Evolutionary conservation across 2,329 filamentous ascomycete species (phyloP), one percentile per base, ranked within the genome.

Genomic region (Paecilomyces sp.): DNA sequence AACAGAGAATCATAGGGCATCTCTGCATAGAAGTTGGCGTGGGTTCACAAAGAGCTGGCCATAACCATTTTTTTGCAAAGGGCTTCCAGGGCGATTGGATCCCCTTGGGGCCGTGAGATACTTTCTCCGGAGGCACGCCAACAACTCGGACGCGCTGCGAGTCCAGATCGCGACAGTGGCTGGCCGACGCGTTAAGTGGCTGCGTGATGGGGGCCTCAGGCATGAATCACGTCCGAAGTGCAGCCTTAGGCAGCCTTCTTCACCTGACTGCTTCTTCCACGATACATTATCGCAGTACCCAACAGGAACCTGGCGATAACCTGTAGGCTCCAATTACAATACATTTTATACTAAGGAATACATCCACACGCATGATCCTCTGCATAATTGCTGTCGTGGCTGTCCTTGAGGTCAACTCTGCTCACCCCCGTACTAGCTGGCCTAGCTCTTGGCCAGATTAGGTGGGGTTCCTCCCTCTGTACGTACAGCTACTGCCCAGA

Each of bases 111-210:
- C 41, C 41, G 41, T 47, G 41, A 47, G 41, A 47, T 47, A 47
- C 41, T 47, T 47, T 47, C 41, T 47, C 41, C 36, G n/a, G 22
- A 53, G 51, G 24, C 51, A 53, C 51, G 51, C 24, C 51, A 53
- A 30, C 51, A 51, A 13, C 25, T 53, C 36, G n/a, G 30, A 59
- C 57, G 54, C 54, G 53, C 54, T 33, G 22, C 54, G 30, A 59
- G 24, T 22, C 18, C 64, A 65, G 53, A 61, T 61, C 61, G 61
- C 63, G 63, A 54, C 59, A 63, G 63, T 66, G 67, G 65, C 66
- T 65, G 60, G 59, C 57, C 52, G 62, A 68, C 72, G 71, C 71
- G 71, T 74, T 69, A 74, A 74, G 71, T 74, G 71, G 68, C 59
- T 55, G 57, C 68, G 67, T 63, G 64, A 59, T 60, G 50, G 13